Evolutionary conservation across 106 monocot species (phyloP).

Genomic region (Allium cepa): DNA sequence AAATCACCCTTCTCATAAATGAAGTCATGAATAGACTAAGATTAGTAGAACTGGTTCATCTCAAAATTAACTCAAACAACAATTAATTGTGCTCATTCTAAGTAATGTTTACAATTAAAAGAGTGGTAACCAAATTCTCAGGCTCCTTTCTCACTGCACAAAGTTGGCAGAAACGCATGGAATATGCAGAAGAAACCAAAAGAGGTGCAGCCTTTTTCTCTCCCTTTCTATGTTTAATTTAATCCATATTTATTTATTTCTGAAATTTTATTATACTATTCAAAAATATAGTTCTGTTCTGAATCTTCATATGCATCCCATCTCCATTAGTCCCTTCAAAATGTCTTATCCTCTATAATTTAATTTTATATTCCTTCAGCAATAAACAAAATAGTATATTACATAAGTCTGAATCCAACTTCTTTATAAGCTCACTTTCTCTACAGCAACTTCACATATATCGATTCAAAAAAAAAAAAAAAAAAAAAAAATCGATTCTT

Average conservation of each 20-base stretch:
- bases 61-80: too few relatives aligned
- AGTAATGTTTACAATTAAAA: not conserved
- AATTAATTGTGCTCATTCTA: too few relatives aligned
- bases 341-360: conserved; percentile 8
- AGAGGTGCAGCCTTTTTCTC: conserved; percentile 20
- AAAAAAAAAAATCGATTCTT: too few relatives aligned
- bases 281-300: not conserved
- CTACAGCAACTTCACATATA: not conserved
- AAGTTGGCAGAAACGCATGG: conserved; percentile 22
- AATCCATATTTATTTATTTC: not conserved
- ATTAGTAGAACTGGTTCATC: too few relatives aligned
- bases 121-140: not conserved
- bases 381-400: too few relatives aligned
- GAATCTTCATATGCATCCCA: conserved; percentile 17
- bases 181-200: conserved; percentile 25
- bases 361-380: too few relatives aligned
- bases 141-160: conserved; percentile 2
- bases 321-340: conserved; percentile 5
- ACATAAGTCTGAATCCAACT: not conserved
- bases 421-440: conserved; percentile 16
- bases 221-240: not conserved
- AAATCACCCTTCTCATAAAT: too few relatives aligned
- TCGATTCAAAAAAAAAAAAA: not conserved
- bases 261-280: not conserved
- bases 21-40: too few relatives aligned